Percentiles rank a stretch among this genome's conserved stretches.
Conservation (phyloP, 208 protist genomes). For the Acanthamoeba royreba region DNA sequence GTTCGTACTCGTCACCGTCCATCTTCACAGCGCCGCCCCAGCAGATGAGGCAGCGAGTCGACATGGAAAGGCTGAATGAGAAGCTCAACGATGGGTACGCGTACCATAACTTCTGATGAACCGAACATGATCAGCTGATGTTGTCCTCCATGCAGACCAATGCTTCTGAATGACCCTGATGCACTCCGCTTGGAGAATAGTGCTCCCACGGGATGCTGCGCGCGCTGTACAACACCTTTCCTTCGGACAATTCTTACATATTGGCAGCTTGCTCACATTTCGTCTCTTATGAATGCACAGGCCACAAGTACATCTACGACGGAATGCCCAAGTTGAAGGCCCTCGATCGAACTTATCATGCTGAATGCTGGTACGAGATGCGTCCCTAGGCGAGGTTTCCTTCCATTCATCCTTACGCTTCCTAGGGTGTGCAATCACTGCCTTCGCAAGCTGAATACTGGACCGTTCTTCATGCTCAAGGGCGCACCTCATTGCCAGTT, state of each 20-base stretch:
- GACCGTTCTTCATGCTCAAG: neutral
- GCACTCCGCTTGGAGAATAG: neutral
- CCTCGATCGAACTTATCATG: neutral
- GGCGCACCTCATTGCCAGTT: neutral
- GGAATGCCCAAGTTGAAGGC: neutral
- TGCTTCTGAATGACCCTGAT: neutral
- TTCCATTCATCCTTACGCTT: neutral
- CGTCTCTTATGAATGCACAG: neutral
- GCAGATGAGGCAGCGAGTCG: neutral
- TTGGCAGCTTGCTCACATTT: neutral
- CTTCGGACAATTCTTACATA: too few species aligned
- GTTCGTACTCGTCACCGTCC: neutral
- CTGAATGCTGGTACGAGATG: neutral
- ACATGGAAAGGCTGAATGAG: neutral
- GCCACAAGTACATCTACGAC: neutral
- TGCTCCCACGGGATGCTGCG: neutral
- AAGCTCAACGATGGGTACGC: neutral
- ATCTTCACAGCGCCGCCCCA: neutral
- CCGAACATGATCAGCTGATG: neutral
- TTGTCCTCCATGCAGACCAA: neutral
- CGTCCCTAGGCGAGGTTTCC: neutral
- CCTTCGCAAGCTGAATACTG: neutral
- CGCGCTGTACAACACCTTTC: neutral
- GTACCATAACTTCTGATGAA: neutral
- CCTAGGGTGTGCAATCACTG: neutral